A percentile compares a stretch with the other conserved stretches of the same genome.
These are phyloP conservation scores for Umbilicus rupestris DNA, from an alignment of 164 flowering plant genomes.

Conservation along the genomic window DNA sequence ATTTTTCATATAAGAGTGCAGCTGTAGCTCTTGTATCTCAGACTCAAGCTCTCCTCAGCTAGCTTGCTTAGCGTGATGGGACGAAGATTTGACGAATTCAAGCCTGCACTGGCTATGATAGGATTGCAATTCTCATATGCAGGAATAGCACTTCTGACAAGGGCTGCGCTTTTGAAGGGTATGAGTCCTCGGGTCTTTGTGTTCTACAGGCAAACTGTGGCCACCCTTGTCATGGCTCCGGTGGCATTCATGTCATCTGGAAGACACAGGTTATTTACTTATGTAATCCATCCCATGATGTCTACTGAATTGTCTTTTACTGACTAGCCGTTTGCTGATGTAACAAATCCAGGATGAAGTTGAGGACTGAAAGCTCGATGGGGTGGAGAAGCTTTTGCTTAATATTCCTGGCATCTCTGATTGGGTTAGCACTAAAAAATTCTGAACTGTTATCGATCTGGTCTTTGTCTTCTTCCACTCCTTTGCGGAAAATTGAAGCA, in stretches of 20 bases:
- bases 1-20: neutral
- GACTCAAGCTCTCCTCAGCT: neutral
- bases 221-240: conserved; percentile 49
- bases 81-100: conserved; percentile 16
- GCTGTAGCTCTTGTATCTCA: neutral
- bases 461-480: neutral
- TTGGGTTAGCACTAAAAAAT: conserved; percentile 34
- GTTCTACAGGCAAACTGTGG: conserved; percentile 59
- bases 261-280: conserved; percentile 13
- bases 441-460: neutral
- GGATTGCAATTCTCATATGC: conserved; percentile 44
- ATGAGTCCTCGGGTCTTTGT: conserved; percentile 61
- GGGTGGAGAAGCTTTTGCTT: conserved; percentile 41
- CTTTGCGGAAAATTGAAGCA: neutral
- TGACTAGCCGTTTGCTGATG: neutral
- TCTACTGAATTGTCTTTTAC: neutral
- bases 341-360: conserved; percentile 18
- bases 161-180: conserved; percentile 52
- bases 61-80: conserved; percentile 13
- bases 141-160: conserved; percentile 30
- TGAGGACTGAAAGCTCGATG: conserved; percentile 11
- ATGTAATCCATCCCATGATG: neutral
- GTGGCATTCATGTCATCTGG: conserved; percentile 28
- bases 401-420: conserved; percentile 40
- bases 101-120: conserved; percentile 43